Percentiles rank a stretch among this genome's conserved stretches.
Evolutionary conservation across 768 basidiomycete genomes (phyloP).

Genomic region (Coprinopsis strossmayeri): DNA sequence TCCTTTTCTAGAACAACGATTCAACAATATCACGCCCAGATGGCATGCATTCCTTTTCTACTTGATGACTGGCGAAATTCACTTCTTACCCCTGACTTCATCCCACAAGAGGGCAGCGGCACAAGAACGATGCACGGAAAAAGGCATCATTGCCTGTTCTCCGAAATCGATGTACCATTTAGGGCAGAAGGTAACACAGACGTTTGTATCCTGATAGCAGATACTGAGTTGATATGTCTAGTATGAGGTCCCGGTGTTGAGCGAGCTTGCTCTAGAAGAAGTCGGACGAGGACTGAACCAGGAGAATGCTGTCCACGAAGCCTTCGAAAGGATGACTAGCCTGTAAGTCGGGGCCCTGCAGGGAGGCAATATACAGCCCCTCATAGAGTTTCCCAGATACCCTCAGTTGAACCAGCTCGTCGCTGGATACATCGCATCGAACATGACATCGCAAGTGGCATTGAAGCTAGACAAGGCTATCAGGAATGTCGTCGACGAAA

Average conservation of each 20-base stretch:
- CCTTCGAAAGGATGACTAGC: conserved; percentile 9
- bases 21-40: background rate
- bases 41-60: conserved; percentile 9
- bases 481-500: background rate
- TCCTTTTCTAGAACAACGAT: background rate
- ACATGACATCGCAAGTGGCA: conserved; percentile 4
- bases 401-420: conserved; percentile 5
- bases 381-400: background rate
- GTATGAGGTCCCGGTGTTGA: conserved; percentile 1
- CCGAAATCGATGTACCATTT: conserved; percentile 34
- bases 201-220: background rate
- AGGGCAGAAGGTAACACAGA: conserved; percentile 17
- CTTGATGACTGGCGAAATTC: conserved; percentile 5
- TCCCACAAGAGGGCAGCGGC: background rate
- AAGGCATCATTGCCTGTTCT: conserved; percentile 17
- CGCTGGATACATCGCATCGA: background rate
- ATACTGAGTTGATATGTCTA: background rate
- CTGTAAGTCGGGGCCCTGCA: background rate
- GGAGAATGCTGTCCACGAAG: conserved; percentile 10
- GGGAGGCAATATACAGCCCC: background rate
- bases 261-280: conserved; percentile 3
- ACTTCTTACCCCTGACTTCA: conserved; percentile 6
- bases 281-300: conserved; percentile 2
- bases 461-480: conserved; percentile 4
- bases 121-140: background rate